Conservation (phyloP, 345 rosid species). For the Populus pruinosa region DNA sequence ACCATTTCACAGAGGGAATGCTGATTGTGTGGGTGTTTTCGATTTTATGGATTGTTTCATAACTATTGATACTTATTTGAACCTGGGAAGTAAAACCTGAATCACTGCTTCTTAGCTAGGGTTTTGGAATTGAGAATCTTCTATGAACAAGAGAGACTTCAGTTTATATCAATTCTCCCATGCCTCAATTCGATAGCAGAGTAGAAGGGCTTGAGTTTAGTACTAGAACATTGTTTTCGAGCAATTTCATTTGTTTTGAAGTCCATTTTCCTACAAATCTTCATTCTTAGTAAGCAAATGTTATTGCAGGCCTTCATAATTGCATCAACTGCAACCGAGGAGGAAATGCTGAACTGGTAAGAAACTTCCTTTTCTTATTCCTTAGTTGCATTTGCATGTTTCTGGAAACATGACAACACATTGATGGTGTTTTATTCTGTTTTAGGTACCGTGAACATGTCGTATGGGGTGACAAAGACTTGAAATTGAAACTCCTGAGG, state of each 20-base stretch:
- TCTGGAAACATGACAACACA: not conserved
- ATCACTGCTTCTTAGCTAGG: not conserved
- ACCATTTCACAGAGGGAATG: not conserved
- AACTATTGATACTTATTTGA: not conserved
- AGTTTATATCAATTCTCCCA: not conserved
- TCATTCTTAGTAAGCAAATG: not conserved
- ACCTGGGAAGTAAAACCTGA: not conserved
- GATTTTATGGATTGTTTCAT: not conserved
- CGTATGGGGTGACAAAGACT: slow-evolving; percentile 35
- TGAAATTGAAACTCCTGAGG: slow-evolving; percentile 27
- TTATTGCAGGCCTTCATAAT: slow-evolving; percentile 30
- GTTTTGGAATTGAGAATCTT: not conserved
- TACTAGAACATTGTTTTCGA: not conserved
- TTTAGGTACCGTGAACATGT: slow-evolving; percentile 33
- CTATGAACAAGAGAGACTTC: not conserved
- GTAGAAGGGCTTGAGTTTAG: not conserved
- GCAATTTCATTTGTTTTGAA: not conserved
- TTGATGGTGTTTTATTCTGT: slow-evolving; percentile 14
- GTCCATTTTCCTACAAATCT: not conserved
- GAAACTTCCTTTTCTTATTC: slow-evolving; percentile 1
- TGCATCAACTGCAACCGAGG: slow-evolving; percentile 33
- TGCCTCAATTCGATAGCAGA: not conserved
- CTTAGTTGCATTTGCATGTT: not conserved
- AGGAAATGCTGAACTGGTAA: slow-evolving; percentile 32
- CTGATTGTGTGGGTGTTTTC: not conserved